Base-by-base conservation (phyloP, 2,329 filamentous ascomycete species). In the Fusarium papillatum region DNA sequence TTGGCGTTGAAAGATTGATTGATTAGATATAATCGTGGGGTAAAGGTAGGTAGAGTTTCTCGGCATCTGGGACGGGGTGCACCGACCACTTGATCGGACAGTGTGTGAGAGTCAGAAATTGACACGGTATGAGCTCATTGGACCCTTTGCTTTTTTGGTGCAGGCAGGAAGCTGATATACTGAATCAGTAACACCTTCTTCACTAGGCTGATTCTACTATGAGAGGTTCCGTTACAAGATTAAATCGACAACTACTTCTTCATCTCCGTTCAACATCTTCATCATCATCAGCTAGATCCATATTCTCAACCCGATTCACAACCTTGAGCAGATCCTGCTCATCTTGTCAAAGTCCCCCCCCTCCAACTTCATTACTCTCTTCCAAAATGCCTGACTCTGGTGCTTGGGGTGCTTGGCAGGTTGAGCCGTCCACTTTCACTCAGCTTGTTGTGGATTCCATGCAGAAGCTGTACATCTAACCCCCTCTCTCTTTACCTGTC, bases 381-480 rank as follows among this genome's bases (percentile, higher is more conserved):
- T 31, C 65, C 48, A 79, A n/a, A 41, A 83, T 83, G 80, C 67
- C 77, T 29, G 73, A 75, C 46, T 73, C 73, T 34, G 81, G 82
- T 62, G 78, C 84, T 9, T 84, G 83, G 83, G 84, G 84, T 36
- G 84, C 84, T 17, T 85, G 84, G 84, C 84, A 85, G 80, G 82
- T 83, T 53, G 78, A 83, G 79, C 73, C 83, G 7, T 79, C 83
- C 63, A 71, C 72, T 68, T 90, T 91, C 71, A 90, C 87, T 17
- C 83, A 87, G 81, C 81, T 84, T n/a, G 95, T 97, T 62, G 93
- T 97, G 69, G 87, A 88, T 79, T 93, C 95, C 13, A 96, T 98
- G 94, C 91, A 90, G 80, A 93, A 90, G 83, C 87, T 98, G 93
- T 96, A 85, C 13, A 7, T 16, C 13, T 10, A 17, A 11, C 7